Conservation (phyloP, 352 stramenopile genomes). For the Aphanomyces cochlioides region DNA sequence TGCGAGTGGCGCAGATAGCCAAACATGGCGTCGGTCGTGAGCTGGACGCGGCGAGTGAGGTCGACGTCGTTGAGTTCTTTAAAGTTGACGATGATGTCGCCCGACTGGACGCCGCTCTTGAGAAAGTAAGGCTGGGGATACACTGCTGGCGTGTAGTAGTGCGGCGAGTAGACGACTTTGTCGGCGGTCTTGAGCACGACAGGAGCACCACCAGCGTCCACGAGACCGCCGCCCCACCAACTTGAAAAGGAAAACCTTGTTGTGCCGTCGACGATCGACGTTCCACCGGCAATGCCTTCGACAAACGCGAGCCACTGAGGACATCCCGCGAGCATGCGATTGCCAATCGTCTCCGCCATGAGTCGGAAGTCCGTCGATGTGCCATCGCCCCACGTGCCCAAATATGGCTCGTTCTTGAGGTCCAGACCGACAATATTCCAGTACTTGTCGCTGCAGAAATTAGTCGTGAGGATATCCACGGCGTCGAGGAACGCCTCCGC, state of each 20-base stretch:
- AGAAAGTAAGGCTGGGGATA: conserved; percentile 61
- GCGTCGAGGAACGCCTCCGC: conserved; percentile 50
- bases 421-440: conserved; percentile 68
- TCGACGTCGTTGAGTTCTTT: conserved; percentile 51
- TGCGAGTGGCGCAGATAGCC: conserved; percentile 47
- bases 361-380: conserved; percentile 46
- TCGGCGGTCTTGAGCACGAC: conserved; percentile 43
- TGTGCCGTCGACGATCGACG: conserved; percentile 40
- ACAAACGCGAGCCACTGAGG: conserved; percentile 64
- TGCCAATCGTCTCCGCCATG: conserved; percentile 52
- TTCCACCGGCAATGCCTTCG: conserved; percentile 48
- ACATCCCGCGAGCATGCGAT: conserved; percentile 58
- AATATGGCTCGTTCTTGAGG: conserved; percentile 64
- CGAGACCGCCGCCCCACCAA: conserved; percentile 62
- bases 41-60: conserved; percentile 49
- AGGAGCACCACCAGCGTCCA: conserved; percentile 39
- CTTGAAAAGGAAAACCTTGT: conserved; percentile 46
- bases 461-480: conserved; percentile 50
- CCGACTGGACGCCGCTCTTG: conserved; percentile 36
- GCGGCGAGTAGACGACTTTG: conserved; percentile 62
- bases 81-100: conserved; percentile 39
- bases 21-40: conserved; percentile 67
- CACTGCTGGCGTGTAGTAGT: conserved; percentile 73
- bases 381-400: conserved; percentile 47
- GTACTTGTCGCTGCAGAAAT: conserved; percentile 48